Evolutionary conservation across 2,329 filamentous ascomycete genomes (phyloP), one percentile per base, ranked within the genome.

Genomic region (Fusarium verrucosum): DNA sequence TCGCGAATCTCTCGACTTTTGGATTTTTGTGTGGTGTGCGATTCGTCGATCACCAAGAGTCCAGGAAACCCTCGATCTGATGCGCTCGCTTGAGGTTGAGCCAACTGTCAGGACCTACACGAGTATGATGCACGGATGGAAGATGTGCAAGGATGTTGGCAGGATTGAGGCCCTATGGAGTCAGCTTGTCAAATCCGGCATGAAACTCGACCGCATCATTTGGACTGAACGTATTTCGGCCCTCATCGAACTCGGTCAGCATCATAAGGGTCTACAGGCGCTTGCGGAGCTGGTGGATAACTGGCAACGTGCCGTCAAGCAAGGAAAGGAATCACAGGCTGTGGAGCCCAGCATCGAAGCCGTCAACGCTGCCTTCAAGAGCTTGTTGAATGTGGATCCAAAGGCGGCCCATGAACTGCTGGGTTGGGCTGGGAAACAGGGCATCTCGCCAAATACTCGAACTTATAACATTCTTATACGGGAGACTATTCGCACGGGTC

Each of bases 211-310:
- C 73, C 75, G 76, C 8, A 71, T 81, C 50, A 86, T 88, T 35
- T 95, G 92, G 92, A 89, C 87, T 10, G 86, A 87, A 14, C 84
- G 89, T 23, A 85, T 95, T 38, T 83, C 86, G 23, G 87, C 87
- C 0, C 80, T 92, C 11, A 85, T 93, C 53, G 80, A 82, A 36
- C 77, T 82, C 41, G 82, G 83, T 28, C 79, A 83, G 58, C 68
- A 82, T 7, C 78, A 85, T 25, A 79, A 79, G 17, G 91, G 85
- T n/a, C 77, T 95, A 13, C 72, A 76, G 32, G 88, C 88, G 5
- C 78, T 94, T 37, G 81, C 86, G 32, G 85, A 92, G 63, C 89
- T 94, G 87, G 82, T 84, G 35, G 77, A 75, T 13, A 70, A 80
- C 5, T 94, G 90, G 90, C 76, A 80, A 28, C 62, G 68, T 14